Base-by-base conservation (phyloP, 305 asterid genomes). In the Fraxinus albicans region DNA sequence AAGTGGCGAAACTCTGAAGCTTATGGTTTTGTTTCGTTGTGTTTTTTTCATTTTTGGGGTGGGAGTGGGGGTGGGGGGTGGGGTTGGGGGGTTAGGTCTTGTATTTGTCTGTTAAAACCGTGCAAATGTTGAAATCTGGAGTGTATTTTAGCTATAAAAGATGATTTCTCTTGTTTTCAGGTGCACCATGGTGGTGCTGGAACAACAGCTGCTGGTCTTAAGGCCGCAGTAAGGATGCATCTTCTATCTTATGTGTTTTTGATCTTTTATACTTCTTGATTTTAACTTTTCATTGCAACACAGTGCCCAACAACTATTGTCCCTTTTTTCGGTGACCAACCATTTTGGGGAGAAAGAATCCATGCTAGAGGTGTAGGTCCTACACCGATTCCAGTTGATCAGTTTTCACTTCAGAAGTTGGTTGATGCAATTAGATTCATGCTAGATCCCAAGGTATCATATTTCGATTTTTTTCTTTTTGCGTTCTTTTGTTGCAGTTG, bases 161-260 rank as follows among this genome's bases (percentile, higher is more conserved):
- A 60, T 21, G 0, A 81, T 42, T 10, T 42, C 53, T 77, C 55
- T 79, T 86, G 74, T 76, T 85, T 85, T 77, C 94, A 94, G 98
- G 99, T 96, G 84, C 99, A 96, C 94, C 99, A 95, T 86, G 99
- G 98, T 35, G 99, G 98, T 81, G 98, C 96, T 55, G 98, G 99
- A 88, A 96, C 99, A 76, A 96, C 98, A 10, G 99, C 98, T 78
- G 98, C 98, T 84, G 98, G 99, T 89, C 98, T 96, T 81, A 93
- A 90, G 87, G 98, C 99, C 76, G 98, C 99, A 89, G 98, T 96
- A 93, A 65, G 84, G 79, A 25, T 35, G 23, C 73, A 77, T 36
- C 80, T 77, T 70, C 31, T 77, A 13, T 63, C 76, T 65, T 58
- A 8, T 31, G 36, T 47, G 67, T 53, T 80, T 72, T 60, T 79